A percentile compares a stretch with the other conserved stretches of the same genome.
Conservation (phyloP, 495 filamentous ascomycete genomes). For the Collariella sp. region DNA sequence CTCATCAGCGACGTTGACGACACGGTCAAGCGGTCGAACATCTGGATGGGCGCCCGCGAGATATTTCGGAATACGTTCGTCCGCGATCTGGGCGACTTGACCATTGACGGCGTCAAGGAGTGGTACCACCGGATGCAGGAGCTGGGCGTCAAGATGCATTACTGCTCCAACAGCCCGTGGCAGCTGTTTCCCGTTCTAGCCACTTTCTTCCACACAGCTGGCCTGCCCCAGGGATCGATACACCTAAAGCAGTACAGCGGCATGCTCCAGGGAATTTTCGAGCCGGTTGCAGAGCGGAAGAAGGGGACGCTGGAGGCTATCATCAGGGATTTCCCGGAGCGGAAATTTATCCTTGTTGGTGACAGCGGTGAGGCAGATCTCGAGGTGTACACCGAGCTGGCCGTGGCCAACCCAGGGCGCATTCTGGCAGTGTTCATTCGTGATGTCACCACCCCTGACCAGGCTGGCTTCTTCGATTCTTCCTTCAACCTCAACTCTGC, state of each 20-base stretch:
- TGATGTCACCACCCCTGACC: slow-evolving; percentile 75
- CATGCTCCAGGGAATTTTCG: slow-evolving; percentile 95
- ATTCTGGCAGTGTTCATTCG: slow-evolving; percentile 82
- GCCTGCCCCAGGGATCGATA: slow-evolving; percentile 77
- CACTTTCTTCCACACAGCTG: slow-evolving; percentile 69
- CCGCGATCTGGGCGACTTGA: slow-evolving; percentile 70
- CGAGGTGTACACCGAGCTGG: slow-evolving; percentile 95
- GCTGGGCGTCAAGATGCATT: slow-evolving; percentile 78
- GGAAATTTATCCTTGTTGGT: slow-evolving; percentile 84
- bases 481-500: slow-evolving; percentile 36
- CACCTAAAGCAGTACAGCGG: slow-evolving; percentile 93
- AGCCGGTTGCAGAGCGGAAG: slow-evolving; percentile 92
- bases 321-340: slow-evolving; percentile 77
- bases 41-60: slow-evolving; percentile 75
- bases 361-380: slow-evolving; percentile 96
- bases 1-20: slow-evolving; percentile 97
- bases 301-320: slow-evolving; percentile 78
- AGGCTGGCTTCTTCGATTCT: slow-evolving; percentile 65
- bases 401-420: slow-evolving; percentile 67
- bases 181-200: slow-evolving; percentile 85
- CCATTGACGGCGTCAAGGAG: slow-evolving; percentile 73
- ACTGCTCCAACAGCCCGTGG: slow-evolving; percentile 94
- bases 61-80: slow-evolving; percentile 95
- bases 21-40: slow-evolving; percentile 93
- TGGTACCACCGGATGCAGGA: slow-evolving; percentile 76